Percentiles rank a stretch among this genome's conserved stretches.
These are phyloP conservation scores for Geranium incanum DNA, from an alignment of 441 rosid species.

Conservation along the genomic window DNA sequence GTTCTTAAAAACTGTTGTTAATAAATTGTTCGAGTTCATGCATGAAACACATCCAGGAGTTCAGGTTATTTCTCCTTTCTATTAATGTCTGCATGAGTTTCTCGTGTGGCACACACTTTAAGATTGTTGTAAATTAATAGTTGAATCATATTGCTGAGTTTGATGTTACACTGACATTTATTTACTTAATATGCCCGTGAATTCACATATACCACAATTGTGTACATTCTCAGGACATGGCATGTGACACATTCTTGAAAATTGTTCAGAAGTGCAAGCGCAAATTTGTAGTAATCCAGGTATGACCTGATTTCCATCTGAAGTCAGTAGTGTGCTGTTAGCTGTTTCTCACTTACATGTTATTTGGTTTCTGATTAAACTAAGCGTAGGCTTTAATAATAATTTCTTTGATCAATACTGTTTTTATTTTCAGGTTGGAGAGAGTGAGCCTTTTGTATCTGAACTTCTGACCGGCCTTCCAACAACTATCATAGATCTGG, in stretches of 20 bases:
- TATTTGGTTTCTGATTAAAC: too few relatives aligned
- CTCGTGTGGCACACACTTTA: too few relatives aligned
- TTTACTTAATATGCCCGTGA: too few relatives aligned
- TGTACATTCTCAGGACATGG: slow-evolving; percentile 80
- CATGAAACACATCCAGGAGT: slow-evolving; percentile 99
- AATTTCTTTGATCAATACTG: too few relatives aligned
- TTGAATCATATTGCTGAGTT: too few relatives aligned
- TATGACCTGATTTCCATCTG: too few relatives aligned
- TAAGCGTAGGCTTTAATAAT: too few relatives aligned
- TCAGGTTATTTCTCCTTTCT: slow-evolving; percentile 53
- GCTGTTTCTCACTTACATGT: too few relatives aligned
- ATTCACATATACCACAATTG: not conserved
- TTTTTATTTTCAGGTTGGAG: slow-evolving; percentile 73
- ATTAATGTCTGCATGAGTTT: not conserved
- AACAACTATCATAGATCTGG: slow-evolving; percentile 87
- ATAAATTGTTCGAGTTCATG: slow-evolving; percentile 98
- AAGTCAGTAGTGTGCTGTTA: too few relatives aligned
- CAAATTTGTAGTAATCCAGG: slow-evolving; percentile 34
- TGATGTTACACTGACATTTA: too few relatives aligned
- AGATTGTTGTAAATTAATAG: too few relatives aligned
- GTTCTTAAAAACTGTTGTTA: slow-evolving; percentile 94
- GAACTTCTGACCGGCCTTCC: slow-evolving; percentile 94
- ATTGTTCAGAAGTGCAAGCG: slow-evolving; percentile 99
- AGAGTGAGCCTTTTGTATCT: slow-evolving; percentile 93
- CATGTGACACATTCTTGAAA: slow-evolving; percentile 98